Conservation (phyloP, 768 basidiomycete species). For the Amanita muscaria region DNA sequence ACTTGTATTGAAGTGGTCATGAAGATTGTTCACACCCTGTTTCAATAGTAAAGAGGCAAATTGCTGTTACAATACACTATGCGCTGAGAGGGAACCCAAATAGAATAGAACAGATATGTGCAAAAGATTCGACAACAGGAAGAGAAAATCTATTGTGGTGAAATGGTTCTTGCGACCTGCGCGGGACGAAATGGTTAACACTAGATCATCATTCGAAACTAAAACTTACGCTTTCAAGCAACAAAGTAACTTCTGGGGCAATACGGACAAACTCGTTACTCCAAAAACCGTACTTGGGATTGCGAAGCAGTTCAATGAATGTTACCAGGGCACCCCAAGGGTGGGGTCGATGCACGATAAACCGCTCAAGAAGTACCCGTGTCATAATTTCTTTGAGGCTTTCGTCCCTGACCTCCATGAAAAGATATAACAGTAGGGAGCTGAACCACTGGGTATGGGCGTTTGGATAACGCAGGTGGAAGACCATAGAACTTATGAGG, state of each 20-base stretch:
- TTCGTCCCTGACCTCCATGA: constrained; percentile 69
- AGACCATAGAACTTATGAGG: constrained; percentile 83
- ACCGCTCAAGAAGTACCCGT: constrained; percentile 85
- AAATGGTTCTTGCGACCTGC: constrained; percentile 73
- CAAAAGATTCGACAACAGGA: constrained; percentile 65
- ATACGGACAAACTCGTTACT: constrained; percentile 78
- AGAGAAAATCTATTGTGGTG: constrained; percentile 65
- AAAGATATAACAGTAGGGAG: constrained; percentile 81
- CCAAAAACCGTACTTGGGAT: constrained; percentile 88
- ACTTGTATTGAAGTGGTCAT: constrained; percentile 4
- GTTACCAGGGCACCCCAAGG: constrained; percentile 94
- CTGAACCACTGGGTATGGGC: constrained; percentile 99
- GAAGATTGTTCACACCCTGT: constrained; percentile 13
- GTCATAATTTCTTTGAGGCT: constrained; percentile 77
- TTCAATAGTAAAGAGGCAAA: constrained; percentile 51
- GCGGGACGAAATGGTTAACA: constrained; percentile 10
- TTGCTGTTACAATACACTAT: constrained; percentile 85
- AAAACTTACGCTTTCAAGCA: constrained; percentile 70
- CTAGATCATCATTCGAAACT: constrained; percentile 3
- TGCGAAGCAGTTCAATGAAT: constrained; percentile 88
- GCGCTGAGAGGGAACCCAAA: constrained; percentile 53
- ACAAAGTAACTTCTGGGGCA: constrained; percentile 77
- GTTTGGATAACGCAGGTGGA: constrained; percentile 95
- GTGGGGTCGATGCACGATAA: constrained; percentile 91
- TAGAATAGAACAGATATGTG: constrained; percentile 62